Evolutionary conservation across 1,139 yeast species (phyloP), one percentile per base, ranked within the genome.

Genomic region (Magnusiomyces tetraspermus): DNA sequence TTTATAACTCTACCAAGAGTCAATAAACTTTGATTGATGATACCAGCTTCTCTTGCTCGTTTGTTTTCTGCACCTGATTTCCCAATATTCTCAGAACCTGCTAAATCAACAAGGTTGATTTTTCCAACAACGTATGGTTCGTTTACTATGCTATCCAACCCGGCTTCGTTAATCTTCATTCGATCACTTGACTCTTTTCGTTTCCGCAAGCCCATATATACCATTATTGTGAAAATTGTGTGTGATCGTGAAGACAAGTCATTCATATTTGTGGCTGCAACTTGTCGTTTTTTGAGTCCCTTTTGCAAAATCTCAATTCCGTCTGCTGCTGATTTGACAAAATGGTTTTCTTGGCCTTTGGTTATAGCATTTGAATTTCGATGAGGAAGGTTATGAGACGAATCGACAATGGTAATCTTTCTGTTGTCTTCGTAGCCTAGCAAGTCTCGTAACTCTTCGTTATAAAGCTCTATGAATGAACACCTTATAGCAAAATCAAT

Each of bases 1-100:
- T 83, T 87, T 42, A 89, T 88, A 1, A 89, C 96, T 52, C 95
- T 72, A 0, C 96, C 97, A 48, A 89, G 74, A 0, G 96, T 83
- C 41, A 88, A 69, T 54, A 89, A 73, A 57, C 92, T 83, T 66
- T 87, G 94, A 66, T 89, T 89, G 51, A 89, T 89, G 61, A 83
- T 78, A 1, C 95, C 96, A 1, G 96, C 96, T 66, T 87, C 96
- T 59, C 86, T 79, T 0, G 95, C 95, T 31, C 94, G 74, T 62
- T 79, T 82, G 63, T 83, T 80, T 51, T 74, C 78, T 0, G 95
- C 92, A 0, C 96, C 96, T 0, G 95, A 84, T 54, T 87, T 72
- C 56, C 75, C 79, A 49, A 88, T 82, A 61, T 87, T 86, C 63
- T 85, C 95, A 17, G 94, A 84, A 0, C 97, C 96, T 0, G 97